Conservation (phyloP, 495 filamentous ascomycete genomes). For the Penicilliopsis zonata region DNA sequence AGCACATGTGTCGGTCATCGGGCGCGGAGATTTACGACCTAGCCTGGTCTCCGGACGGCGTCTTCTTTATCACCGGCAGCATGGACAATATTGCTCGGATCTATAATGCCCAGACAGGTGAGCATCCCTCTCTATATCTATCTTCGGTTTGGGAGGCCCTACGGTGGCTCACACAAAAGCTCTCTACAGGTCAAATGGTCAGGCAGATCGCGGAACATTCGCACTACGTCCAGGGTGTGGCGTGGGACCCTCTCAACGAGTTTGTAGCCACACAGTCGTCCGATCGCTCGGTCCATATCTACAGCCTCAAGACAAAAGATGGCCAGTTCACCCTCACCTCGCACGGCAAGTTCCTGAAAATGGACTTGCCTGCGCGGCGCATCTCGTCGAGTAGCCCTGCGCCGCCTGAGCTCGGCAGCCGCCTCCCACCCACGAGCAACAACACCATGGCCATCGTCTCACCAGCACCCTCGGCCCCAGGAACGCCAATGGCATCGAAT, state of each 20-base stretch:
- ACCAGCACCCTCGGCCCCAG: conserved; percentile 81
- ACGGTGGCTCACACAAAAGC: conserved; percentile 1
- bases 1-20: conserved; percentile 90
- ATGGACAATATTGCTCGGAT: conserved; percentile 99
- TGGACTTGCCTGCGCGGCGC: conserved; percentile 81
- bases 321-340: conserved; percentile 83
- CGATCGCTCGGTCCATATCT: conserved; percentile 94
- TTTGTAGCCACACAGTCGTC: conserved; percentile 97
- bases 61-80: conserved; percentile 95
- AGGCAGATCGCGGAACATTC: conserved; percentile 98
- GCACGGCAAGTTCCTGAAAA: conserved; percentile 64
- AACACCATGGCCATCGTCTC: conserved; percentile 56
- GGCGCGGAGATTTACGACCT: conserved; percentile 95
- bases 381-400: conserved; percentile 91
- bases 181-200: conserved; percentile 61
- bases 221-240: conserved; percentile 97
- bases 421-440: conserved; percentile 45
- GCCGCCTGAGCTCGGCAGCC: conserved; percentile 59
- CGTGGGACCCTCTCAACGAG: conserved; percentile 97
- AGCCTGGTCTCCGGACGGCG: conserved; percentile 93
- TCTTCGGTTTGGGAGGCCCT: not conserved
- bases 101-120: conserved; percentile 90
- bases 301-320: conserved; percentile 90
- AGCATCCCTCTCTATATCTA: too few relatives aligned
- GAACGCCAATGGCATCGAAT: conserved; percentile 82